Evolutionary conservation across 768 basidiomycete genomes (phyloP).

Genomic region (Tylopilus sp.): DNA sequence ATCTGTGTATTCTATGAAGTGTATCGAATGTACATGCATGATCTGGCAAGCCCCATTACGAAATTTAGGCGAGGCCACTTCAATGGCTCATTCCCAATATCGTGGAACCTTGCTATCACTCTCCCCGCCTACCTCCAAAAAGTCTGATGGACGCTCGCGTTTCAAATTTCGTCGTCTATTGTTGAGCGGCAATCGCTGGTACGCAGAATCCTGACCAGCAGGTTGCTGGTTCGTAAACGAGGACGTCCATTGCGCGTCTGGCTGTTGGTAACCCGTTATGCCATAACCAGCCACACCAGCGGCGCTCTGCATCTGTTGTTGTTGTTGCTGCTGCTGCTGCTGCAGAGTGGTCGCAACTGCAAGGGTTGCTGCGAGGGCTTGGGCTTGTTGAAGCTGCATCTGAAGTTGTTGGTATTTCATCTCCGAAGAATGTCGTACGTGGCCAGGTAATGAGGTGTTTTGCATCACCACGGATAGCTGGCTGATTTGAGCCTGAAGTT

Average conservation of each 20-base stretch:
- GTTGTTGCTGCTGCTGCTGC: constrained; percentile 55
- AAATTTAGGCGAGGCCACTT: neutral
- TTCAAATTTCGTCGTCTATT: constrained; percentile 75
- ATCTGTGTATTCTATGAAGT: constrained; percentile 10
- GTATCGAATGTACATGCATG: constrained; percentile 12
- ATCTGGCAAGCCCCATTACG: constrained; percentile 1
- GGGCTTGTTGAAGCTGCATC: constrained; percentile 76
- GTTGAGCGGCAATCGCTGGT: constrained; percentile 80
- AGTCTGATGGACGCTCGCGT: constrained; percentile 81
- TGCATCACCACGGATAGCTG: constrained; percentile 79
- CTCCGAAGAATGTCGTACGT: constrained; percentile 76
- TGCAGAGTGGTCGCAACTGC: constrained; percentile 56
- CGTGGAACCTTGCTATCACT: constrained; percentile 61
- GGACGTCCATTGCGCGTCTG: constrained; percentile 39
- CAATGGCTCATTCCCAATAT: constrained; percentile 65
- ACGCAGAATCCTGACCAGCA: constrained; percentile 75
- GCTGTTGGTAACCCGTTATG: constrained; percentile 44
- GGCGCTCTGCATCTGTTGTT: constrained; percentile 37
- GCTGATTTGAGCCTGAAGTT: constrained; percentile 81
- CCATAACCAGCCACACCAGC: constrained; percentile 36
- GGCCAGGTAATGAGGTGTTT: constrained; percentile 67
- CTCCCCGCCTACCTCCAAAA: constrained; percentile 68
- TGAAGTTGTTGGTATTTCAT: constrained; percentile 81
- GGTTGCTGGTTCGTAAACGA: constrained; percentile 63
- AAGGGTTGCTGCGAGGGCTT: constrained; percentile 63